A percentile compares a stretch with the other conserved stretches of the same genome.
phyloP scores from a whole-genome alignment of 2,329 filamentous ascomycete species.

The Akanthomyces lecanii region DNA sequence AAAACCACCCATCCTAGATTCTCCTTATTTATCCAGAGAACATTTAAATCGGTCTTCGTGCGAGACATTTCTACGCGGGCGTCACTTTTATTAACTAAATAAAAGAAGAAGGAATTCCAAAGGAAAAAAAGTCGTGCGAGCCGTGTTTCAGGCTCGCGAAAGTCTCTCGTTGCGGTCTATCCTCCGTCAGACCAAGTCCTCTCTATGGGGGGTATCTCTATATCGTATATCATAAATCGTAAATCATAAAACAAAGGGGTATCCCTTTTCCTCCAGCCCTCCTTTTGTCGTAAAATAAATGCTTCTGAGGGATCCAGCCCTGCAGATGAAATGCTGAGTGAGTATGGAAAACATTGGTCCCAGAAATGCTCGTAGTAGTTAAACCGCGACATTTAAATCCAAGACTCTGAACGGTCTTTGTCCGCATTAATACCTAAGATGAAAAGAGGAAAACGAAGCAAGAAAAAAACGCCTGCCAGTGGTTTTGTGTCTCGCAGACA shows the following conservation, averaged over 20 bases:
- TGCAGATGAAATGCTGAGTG: conserved; percentile 10
- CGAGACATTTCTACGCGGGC: conserved; percentile 3
- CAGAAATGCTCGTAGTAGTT: conserved; percentile 16
- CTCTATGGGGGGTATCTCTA: conserved; percentile 17
- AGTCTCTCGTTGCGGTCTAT: conserved; percentile 15
- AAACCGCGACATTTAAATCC: conserved; percentile 18
- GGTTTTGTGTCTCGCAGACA: conserved; percentile 6
- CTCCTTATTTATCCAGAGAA: not conserved
- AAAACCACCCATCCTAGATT: conserved; percentile 11
- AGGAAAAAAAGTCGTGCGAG: conserved; percentile 15
- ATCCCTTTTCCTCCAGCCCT: conserved; percentile 9
- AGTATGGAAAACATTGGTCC: conserved; percentile 11
- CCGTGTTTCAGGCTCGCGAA: conserved; percentile 15
- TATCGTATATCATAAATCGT: conserved; percentile 14
- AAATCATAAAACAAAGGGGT: conserved; percentile 14
- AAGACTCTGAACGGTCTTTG: conserved; percentile 15
- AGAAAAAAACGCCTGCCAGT: conserved; percentile 16
- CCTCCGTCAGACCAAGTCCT: conserved; percentile 12
- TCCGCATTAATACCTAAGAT: conserved; percentile 19
- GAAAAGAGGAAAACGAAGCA: conserved; percentile 3
- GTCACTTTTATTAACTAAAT: conserved; percentile 19
- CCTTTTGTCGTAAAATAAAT: not conserved
- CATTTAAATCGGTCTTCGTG: conserved; percentile 5
- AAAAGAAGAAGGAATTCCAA: conserved; percentile 4
- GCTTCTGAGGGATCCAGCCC: conserved; percentile 7